These are phyloP conservation scores for Ceratocystis ficicola DNA, from an alignment of 2,329 filamentous ascomycete genomes.

Conservation along the genomic window DNA sequence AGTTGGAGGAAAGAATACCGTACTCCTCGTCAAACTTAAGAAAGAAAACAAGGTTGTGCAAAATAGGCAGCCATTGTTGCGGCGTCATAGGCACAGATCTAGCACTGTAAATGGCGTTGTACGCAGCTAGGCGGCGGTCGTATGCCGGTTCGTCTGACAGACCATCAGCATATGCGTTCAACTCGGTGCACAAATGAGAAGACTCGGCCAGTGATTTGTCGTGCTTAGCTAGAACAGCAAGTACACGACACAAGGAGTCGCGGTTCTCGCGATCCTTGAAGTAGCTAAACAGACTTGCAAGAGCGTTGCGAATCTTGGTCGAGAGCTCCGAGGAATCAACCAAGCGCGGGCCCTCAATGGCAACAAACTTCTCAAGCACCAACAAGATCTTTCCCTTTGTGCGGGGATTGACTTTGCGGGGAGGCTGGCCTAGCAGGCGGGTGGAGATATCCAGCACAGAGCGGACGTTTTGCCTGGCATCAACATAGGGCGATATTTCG, in stretches of 20 bases:
- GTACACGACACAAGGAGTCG: constrained; percentile 57
- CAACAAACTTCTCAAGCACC: constrained; percentile 70
- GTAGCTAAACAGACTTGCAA: constrained; percentile 76
- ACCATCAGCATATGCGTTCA: constrained; percentile 65
- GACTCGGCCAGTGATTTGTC: constrained; percentile 50
- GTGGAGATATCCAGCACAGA: constrained; percentile 68
- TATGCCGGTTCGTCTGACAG: constrained; percentile 82
- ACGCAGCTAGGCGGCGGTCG: constrained; percentile 65
- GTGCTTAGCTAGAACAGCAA: constrained; percentile 56
- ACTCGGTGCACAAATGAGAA: constrained; percentile 57
- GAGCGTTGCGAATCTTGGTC: constrained; percentile 39
- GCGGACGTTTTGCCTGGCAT: constrained; percentile 55
- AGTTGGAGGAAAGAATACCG: constrained; percentile 66
- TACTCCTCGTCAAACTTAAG: constrained; percentile 80
- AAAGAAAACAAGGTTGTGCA: constrained; percentile 83
- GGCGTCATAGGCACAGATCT: constrained; percentile 48
- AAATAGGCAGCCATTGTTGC: constrained; percentile 72
- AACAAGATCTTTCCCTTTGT: constrained; percentile 70
- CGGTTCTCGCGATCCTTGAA: constrained; percentile 74
- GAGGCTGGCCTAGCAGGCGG: constrained; percentile 74
- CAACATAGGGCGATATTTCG: constrained; percentile 58
- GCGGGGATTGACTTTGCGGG: constrained; percentile 66
- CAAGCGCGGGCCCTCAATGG: constrained; percentile 41
- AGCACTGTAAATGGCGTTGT: constrained; percentile 55
- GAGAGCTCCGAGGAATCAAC: constrained; percentile 21